Base-by-base conservation (phyloP, 2,329 filamentous ascomycete species). In the Fusarium humuli region DNA sequence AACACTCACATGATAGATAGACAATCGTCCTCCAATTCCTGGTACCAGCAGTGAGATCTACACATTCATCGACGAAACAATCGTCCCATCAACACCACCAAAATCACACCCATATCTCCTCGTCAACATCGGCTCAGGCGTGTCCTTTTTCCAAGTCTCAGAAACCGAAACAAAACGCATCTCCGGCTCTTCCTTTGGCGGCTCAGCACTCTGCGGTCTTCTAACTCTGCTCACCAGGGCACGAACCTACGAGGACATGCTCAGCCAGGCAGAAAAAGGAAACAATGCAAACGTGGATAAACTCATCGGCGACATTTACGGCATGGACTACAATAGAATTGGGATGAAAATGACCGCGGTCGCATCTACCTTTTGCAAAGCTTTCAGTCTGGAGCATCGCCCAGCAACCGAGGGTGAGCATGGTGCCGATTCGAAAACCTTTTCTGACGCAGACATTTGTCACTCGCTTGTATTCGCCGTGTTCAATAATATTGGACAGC, bases 401-500 rank as follows among this genome's bases (percentile, higher is more conserved):
- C 83, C 85, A 30, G 87, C 89, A 32, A 92, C 91, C 3, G 8
- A 92, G 94, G 79, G 92, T 93, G 34, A 13, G 4, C 88, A 87
- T 61, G 85, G 23, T 75, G 87, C 69, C 2, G 84, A 87, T 58
- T 61, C 34, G 11, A 46, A 62, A 16, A 48, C 22, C 2, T 98
- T 98, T 79, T 89, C 88, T 12, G 86, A 89, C 37, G 90, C 94
- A 76, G 96, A 99, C 79, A 93, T 99, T 67, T 96, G 93, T 22
- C 87, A 95, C 34, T 97, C 94, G 40, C 85, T 99, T 22, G 88
- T 99, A 0, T 99, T 97, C 80, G 96, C 96, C 12, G 94, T 98
- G 68, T 95, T 92, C 78, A 98, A 98, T 84, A 98, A 98, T 80
- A 98, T 98, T 68, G 96, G 96, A 7, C 96, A 99, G 82, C 97